A percentile compares a stretch with the other conserved stretches of the same genome.
phyloP scores from a whole-genome alignment of 208 protist genomes.

The Trypanosoma cruzi region DNA sequence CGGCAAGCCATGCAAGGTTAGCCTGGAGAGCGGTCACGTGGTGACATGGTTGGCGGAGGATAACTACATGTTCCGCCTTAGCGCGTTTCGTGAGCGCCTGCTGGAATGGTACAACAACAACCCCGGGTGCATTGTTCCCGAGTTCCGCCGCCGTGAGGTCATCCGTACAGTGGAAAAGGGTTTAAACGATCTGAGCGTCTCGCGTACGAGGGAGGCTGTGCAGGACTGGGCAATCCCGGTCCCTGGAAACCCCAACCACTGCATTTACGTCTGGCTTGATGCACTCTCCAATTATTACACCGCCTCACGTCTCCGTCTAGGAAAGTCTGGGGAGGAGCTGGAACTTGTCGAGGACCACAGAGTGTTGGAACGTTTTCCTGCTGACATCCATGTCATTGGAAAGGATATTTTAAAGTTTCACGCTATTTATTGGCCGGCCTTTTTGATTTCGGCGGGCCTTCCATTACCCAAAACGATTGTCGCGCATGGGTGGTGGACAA shows the following conservation, averaged over 20 bases:
- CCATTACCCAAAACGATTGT: constrained; percentile 92
- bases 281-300: constrained; percentile 99
- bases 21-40: constrained; percentile 88
- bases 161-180: constrained; percentile 84
- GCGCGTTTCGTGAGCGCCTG: constrained; percentile 85
- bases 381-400: constrained; percentile 95
- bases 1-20: constrained; percentile 92
- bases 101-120: constrained; percentile 86
- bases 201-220: constrained; percentile 88
- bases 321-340: constrained; percentile 43
- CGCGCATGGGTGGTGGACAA: constrained; percentile 97
- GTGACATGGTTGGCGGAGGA: constrained; percentile 97
- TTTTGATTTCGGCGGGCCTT: constrained; percentile 96
- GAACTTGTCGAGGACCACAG: constrained; percentile 41
- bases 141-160: constrained; percentile 93
- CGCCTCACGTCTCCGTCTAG: constrained; percentile 47
- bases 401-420: constrained; percentile 99
- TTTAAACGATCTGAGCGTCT: constrained; percentile 97
- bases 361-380: constrained; percentile 67
- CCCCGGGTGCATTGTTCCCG: constrained; percentile 91
- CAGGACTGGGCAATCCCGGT: constrained; percentile 97
- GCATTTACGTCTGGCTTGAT: constrained; percentile 99
- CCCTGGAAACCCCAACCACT: constrained; percentile 94
- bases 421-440: constrained; percentile 99
- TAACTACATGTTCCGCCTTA: constrained; percentile 99